Evolutionary conservation across 2,329 filamentous ascomycete genomes (phyloP), one percentile per base, ranked within the genome.

Genomic region (Cladorrhinum sp.): DNA sequence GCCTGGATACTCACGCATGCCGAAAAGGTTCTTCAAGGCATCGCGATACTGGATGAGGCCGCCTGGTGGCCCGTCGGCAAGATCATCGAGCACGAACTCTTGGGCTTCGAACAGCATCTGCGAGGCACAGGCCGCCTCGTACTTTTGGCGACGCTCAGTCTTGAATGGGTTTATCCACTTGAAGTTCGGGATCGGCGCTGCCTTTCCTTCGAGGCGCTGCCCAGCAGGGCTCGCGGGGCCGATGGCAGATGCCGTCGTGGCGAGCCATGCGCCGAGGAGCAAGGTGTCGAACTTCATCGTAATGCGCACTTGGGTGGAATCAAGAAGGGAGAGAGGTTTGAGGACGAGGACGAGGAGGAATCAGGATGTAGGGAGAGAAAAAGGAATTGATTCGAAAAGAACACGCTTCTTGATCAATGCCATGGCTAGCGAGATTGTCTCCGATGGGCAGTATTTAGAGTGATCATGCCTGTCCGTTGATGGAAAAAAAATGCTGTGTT

Each of bases 1-100:
- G 23, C 81, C 81, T 0, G 81, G 81, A 68, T 84, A 81, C 54
- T 76, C 70, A 29, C 75, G 72, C 3, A 71, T 70, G 7, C 68
- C 59, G 64, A 80, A 80, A 48, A 77, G 67, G 13, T 67, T 66
- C 66, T 77, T 78, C 45, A 80, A 73, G 1, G 74, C 77, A 5
- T 73, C 69, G 41, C 68, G 70, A 71, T 74, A 80, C 2, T 73
- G 72, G 56, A 69, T 68, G 7, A 80, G 70, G 12, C 78, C 78
- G 1, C 62, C 55, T 3, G 78, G 78, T 7, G 71, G 69, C 8
- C 69, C 62, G 20, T 73, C 67, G 57, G 71, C 71, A 27, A 80
- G 72, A 65, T 80, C 75, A 63, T 78, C 74, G 29, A 80, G 77
- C 48, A 76, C 75, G 67, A 73, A 79, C 67, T 80, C 76, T 7